Evolutionary conservation across 352 stramenopile genomes (phyloP).

Genomic region (Globisporangium spiculum): DNA sequence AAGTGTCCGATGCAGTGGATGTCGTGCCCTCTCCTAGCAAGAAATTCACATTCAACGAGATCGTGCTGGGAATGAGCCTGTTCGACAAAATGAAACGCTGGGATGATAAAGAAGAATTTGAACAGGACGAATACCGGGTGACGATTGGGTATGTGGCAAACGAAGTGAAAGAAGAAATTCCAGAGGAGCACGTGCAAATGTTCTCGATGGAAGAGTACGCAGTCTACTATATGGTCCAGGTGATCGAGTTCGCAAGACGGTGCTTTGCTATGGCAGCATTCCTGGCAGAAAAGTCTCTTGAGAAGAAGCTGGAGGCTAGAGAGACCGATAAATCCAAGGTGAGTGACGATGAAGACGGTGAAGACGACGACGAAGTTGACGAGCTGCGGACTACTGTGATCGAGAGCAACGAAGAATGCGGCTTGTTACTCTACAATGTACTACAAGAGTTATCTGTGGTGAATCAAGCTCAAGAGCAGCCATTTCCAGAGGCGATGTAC

Average conservation of each 20-base stretch:
- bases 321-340: background rate
- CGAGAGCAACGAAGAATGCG: slow-evolving; percentile 73
- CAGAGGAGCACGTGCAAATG: background rate
- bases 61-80: slow-evolving; percentile 38
- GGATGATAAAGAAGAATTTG: slow-evolving; percentile 27
- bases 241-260: slow-evolving; percentile 62
- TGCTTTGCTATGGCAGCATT: slow-evolving; percentile 63
- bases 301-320: slow-evolving; percentile 4
- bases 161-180: slow-evolving; percentile 1
- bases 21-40: background rate
- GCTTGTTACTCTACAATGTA: slow-evolving; percentile 67
- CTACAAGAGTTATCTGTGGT: slow-evolving; percentile 61
- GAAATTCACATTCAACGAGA: slow-evolving; percentile 30
- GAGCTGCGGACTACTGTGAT: slow-evolving; percentile 35
- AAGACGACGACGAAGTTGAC: slow-evolving; percentile 28
- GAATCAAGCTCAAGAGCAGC: slow-evolving; percentile 27
- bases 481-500: slow-evolving; percentile 32
- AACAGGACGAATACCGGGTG: slow-evolving; percentile 20
- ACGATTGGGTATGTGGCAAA: background rate
- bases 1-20: background rate
- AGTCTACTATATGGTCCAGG: slow-evolving; percentile 39
- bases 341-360: slow-evolving; percentile 14
- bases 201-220: slow-evolving; percentile 47
- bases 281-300: slow-evolving; percentile 26
- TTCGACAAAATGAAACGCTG: slow-evolving; percentile 62